Base-by-base conservation (phyloP, 768 basidiomycete species). In the Amylocystis lapponica region DNA sequence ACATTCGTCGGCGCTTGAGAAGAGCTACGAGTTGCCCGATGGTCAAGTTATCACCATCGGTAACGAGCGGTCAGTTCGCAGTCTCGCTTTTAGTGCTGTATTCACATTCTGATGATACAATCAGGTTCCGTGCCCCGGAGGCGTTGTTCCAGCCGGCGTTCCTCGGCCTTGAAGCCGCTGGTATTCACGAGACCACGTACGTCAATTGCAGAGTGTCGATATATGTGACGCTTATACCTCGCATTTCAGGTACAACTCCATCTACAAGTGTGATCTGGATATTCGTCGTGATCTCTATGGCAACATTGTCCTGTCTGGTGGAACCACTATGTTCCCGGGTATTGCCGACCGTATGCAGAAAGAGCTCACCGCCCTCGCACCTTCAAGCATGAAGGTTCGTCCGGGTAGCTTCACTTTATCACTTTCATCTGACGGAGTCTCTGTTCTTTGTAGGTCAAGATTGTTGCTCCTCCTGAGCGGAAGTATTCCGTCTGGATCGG, bases 111-210 rank as follows among this genome's bases (percentile, higher is more conserved):
- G 66, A 55, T 64, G 65, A 43, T 35, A 32, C 14, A 30, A 36
- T 31, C 43, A 53, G 66, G 49, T 82, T 93, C 90, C 87, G 91
- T 64, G 84, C 86, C 43, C 89, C 91, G 54, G 91, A 95, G 66
- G 88, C 89, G 14, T 81, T 95, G 65, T 95, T 93, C 87, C 86
- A 91, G 70, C 91, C 91, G 44, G 73, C 84, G 20, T 81, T 95
- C 76, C 73, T 93, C 47, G 90, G 90, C 56, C 82, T 81, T 43
- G 81, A 83, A 62, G 72, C 76, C 39, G 66, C 75, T 29, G 81
- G 81, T 70, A 78, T 81, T 58, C 89, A 93, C 70, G 88, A 93
- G 72, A 91, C 88, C 40, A 86, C 84, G 76, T 83, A 65, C 31
- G 66, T 57, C 27, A 14, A 20, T 31, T 29, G 19, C 11, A 30